Percentiles rank a stretch among this genome's conserved stretches.
Conservation (phyloP, 1,284 basidiomycete species). For the Laetiporus sulphureus region DNA sequence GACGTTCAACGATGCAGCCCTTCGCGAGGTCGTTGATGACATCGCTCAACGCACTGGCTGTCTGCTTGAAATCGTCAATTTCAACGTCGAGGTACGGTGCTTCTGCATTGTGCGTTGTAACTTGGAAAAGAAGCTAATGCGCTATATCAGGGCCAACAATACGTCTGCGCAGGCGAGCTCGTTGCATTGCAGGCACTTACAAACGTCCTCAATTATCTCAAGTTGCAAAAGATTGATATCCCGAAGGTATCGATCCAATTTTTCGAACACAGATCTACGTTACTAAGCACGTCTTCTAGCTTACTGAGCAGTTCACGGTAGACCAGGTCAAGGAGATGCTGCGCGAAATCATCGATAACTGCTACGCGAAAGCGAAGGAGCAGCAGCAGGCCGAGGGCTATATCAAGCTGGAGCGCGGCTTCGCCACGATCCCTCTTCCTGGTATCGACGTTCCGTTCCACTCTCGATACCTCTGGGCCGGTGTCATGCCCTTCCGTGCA, state of each 20-base stretch:
- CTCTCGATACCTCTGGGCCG: constrained; percentile 97
- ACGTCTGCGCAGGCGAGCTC: constrained; percentile 96
- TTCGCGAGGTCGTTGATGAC: constrained; percentile 92
- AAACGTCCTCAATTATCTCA: constrained; percentile 95
- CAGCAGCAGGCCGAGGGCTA: constrained; percentile 80
- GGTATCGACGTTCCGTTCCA: constrained; percentile 99
- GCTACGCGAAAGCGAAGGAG: constrained; percentile 73
- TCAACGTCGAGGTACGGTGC: constrained; percentile 83
- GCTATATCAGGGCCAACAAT: constrained; percentile 77
- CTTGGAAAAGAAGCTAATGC: neutral
- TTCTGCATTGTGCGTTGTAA: too few species aligned
- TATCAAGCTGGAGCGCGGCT: constrained; percentile 93
- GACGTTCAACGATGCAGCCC: constrained; percentile 87
- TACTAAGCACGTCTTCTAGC: constrained; percentile 33
- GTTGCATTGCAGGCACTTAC: constrained; percentile 90
- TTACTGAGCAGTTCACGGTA: constrained; percentile 78
- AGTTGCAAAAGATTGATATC: constrained; percentile 95
- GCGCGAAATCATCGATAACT: constrained; percentile 83
- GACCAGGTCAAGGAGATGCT: constrained; percentile 93
- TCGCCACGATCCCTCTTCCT: constrained; percentile 92
- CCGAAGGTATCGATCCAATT: constrained; percentile 58
- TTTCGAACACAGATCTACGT: neutral
- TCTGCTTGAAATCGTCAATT: constrained; percentile 95
- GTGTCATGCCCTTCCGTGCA: constrained; percentile 94
- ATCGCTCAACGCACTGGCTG: constrained; percentile 75